Evolutionary conservation across 2,329 filamentous ascomycete species (phyloP), one percentile per base, ranked within the genome.

Genomic region (Blastomyces gilchristii): DNA sequence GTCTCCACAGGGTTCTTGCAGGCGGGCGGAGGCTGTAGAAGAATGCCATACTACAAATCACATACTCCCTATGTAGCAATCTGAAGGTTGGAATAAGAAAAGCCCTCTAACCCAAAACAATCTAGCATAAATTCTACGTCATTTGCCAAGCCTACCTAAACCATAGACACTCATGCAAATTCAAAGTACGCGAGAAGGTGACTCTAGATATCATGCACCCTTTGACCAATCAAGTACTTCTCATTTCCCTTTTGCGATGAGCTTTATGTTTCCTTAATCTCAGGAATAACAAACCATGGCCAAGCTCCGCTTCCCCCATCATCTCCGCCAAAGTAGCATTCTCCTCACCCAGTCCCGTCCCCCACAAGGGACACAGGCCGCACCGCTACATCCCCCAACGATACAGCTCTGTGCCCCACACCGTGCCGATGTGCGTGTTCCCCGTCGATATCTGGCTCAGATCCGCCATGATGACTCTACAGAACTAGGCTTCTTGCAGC

Each of bases 401-500:
- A 22, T 45, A 18, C 56, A 45, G 22, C 39, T 58, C 37, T 28
- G 39, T 18, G 56, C 22, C 12, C 41, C 41, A 31, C 56, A 31
- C 25, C 39, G 41, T 34, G 43, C 58, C 25, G 11, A 59, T 50
- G 28, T 47, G 47, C 39, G 18, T 12, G 28, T 47, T 3, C 52
- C 60, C 22, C 52, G 52, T 22, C n/a, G 60, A 28, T 62, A 37
- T 31, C 60, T 62, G 12, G 52, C 52, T 25, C 60, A 62, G 22
- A 52, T 62, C 41, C 60, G 60, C 37, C 60, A 34, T 39, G 47
- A 63, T 54, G 18, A 49, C 25, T 22, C 28, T 3, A 43, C 54
- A 16, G 62, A 54, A 14, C 2, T 60, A 28, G 52, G 34, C 68
- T 11, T 63, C 65, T 37, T 60, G 0, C 65, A 67, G 37, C 63